A percentile compares a stretch with the other conserved stretches of the same genome.
Evolutionary conservation across 371 early-diverging fungal species (phyloP).

Genomic region (Fennellomyces sp.): DNA sequence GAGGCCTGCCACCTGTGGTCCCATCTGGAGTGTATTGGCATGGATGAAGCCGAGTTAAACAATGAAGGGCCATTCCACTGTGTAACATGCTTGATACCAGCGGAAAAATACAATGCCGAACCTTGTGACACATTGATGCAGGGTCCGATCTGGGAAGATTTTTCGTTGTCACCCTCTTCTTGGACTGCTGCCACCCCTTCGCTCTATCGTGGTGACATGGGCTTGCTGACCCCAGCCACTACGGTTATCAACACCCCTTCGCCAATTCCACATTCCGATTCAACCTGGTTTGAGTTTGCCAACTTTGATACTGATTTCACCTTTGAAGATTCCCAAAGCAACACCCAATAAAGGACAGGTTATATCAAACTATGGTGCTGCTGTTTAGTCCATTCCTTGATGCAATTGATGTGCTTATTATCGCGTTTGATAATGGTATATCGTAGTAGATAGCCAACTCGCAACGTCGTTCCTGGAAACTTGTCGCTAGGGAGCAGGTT

Average conservation of each 20-base stretch:
- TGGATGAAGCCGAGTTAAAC: conserved; percentile 26
- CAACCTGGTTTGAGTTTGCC: conserved; percentile 32
- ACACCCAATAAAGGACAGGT: too few relatives aligned
- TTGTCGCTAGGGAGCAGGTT: too few relatives aligned
- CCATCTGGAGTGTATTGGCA: conserved; percentile 53
- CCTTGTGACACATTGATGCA: neutral
- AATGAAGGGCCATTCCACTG: conserved; percentile 1
- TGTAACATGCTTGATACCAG: neutral
- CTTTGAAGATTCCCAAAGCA: conserved; percentile 12
- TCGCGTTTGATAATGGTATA: too few relatives aligned
- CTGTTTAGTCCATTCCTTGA: too few relatives aligned
- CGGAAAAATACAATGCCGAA: neutral
- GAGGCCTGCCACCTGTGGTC: conserved; percentile 56
- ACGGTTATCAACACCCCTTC: neutral
- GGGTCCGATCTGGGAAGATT: neutral
- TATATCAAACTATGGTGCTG: too few relatives aligned
- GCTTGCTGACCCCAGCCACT: neutral
- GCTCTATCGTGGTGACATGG: neutral
- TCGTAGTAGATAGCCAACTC: too few relatives aligned
- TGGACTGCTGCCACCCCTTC: neutral
- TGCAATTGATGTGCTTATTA: too few relatives aligned
- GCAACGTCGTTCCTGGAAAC: too few relatives aligned
- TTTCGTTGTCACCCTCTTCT: neutral
- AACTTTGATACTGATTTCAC: conserved; percentile 35
- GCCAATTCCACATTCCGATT: neutral